A percentile compares a stretch with the other conserved stretches of the same genome.
These are phyloP conservation scores for Gryganskiella cystojenkinii DNA, from an alignment of 192 early-diverging fungal species.

Conservation along the genomic window DNA sequence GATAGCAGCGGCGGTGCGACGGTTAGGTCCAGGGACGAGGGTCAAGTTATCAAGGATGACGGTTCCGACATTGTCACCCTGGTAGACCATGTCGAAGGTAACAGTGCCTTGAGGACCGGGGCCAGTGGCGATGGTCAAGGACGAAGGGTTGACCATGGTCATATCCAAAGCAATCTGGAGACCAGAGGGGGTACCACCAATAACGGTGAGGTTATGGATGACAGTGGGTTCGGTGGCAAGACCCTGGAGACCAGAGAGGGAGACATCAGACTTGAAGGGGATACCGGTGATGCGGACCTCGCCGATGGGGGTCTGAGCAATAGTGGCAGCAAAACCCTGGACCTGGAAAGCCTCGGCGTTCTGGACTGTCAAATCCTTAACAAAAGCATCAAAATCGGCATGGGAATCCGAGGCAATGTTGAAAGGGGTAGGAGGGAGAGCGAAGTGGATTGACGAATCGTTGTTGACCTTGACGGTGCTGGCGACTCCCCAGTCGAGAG, in stretches of 20 bases:
- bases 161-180: conserved; percentile 58
- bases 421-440: conserved; percentile 58
- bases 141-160: conserved; percentile 58
- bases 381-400: conserved; percentile 63
- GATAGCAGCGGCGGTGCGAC: conserved; percentile 50
- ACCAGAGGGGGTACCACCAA: conserved; percentile 53
- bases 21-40: conserved; percentile 57
- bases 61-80: conserved; percentile 57
- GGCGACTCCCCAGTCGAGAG: conserved; percentile 39
- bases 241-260: conserved; percentile 65
- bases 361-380: conserved; percentile 56
- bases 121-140: conserved; percentile 58
- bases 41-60: conserved; percentile 56
- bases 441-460: conserved; percentile 60
- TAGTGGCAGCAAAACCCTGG: conserved; percentile 58
- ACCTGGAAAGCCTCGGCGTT: conserved; percentile 54
- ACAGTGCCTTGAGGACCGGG: conserved; percentile 59
- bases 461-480: conserved; percentile 52
- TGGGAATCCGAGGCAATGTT: conserved; percentile 55
- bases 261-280: conserved; percentile 62
- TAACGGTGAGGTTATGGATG: conserved; percentile 66
- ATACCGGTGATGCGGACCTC: conserved; percentile 61
- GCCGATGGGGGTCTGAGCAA: conserved; percentile 66
- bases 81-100: conserved; percentile 56
- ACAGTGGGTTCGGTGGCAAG: conserved; percentile 60